Conservation (phyloP, 2,329 filamentous ascomycete species). For the Drechslerella dactyloides region DNA sequence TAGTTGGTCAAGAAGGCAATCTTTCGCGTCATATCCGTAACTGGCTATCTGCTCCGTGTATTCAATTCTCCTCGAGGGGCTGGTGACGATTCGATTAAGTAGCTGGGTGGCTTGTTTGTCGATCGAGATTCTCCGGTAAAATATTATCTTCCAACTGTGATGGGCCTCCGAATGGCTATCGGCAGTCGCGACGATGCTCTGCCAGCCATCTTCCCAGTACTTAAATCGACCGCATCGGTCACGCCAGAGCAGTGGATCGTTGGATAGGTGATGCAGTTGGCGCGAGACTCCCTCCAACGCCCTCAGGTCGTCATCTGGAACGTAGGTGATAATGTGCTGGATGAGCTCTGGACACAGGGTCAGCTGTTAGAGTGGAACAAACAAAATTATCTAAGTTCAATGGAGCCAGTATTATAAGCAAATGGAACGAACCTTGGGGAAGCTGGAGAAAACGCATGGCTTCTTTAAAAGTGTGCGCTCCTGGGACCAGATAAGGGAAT, state of each 20-base stretch:
- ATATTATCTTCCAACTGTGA: constrained; percentile 75
- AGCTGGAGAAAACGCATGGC: constrained; percentile 34
- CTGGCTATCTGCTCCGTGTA: constrained; percentile 74
- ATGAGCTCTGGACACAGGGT: constrained; percentile 82
- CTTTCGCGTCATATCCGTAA: constrained; percentile 86
- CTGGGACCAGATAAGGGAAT: too few relatives aligned
- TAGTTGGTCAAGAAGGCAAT: constrained; percentile 74
- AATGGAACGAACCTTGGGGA: constrained; percentile 34
- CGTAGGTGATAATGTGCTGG: constrained; percentile 74
- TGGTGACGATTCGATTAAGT: constrained; percentile 73
- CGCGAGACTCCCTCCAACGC: constrained; percentile 67
- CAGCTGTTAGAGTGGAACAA: constrained; percentile 25
- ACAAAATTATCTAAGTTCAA: not conserved
- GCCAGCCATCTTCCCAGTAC: constrained; percentile 69
- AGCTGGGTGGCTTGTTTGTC: constrained; percentile 64
- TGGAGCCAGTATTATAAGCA: not conserved
- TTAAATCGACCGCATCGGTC: constrained; percentile 74
- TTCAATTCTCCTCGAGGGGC: constrained; percentile 71
- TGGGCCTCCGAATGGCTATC: constrained; percentile 68
- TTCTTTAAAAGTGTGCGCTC: not conserved
- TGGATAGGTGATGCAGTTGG: constrained; percentile 70
- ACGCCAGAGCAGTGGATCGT: constrained; percentile 80
- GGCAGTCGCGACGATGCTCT: constrained; percentile 49
- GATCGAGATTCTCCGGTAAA: constrained; percentile 64
- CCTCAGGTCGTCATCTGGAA: constrained; percentile 63